A percentile compares a stretch with the other conserved stretches of the same genome.
Conservation (phyloP, 169 alveolate species). For the Plasmodium vivax region DNA sequence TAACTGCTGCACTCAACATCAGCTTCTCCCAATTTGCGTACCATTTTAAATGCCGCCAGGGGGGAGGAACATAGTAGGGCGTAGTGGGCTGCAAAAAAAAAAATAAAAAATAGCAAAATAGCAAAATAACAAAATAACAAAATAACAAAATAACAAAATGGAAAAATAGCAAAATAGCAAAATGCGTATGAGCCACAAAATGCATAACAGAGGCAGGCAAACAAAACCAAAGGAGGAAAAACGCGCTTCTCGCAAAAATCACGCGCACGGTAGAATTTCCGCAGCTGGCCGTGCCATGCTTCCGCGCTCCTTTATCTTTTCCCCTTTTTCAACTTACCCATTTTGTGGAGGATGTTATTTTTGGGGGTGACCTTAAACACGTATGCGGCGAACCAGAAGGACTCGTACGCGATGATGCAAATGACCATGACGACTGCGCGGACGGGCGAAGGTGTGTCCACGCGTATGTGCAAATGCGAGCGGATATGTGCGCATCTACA, state of each 20-base stretch:
- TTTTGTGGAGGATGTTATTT: neutral
- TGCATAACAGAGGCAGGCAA: neutral
- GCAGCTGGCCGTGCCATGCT: neutral
- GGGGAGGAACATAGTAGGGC: conserved; percentile 22
- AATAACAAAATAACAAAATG: neutral
- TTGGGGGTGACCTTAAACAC: conserved; percentile 18
- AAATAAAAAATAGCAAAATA: neutral
- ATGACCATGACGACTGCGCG: conserved; percentile 67
- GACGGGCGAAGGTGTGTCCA: neutral
- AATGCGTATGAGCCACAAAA: neutral
- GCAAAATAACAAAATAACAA: neutral
- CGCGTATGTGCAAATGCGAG: neutral
- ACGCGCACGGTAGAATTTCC: neutral
- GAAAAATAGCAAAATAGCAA: neutral
- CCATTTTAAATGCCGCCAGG: conserved; percentile 70
- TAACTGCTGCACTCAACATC: neutral
- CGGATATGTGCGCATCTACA: neutral
- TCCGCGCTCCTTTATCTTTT: neutral
- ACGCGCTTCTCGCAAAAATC: neutral
- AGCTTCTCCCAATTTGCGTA: neutral
- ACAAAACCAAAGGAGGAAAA: neutral
- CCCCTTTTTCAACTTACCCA: conserved; percentile 28
- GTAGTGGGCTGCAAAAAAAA: conserved; percentile 14
- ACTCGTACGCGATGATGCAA: conserved; percentile 65
- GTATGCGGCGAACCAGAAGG: conserved; percentile 58